Evolutionary conservation across 2,329 filamentous ascomycete genomes (phyloP).

Genomic region (Penicillium sp.): DNA sequence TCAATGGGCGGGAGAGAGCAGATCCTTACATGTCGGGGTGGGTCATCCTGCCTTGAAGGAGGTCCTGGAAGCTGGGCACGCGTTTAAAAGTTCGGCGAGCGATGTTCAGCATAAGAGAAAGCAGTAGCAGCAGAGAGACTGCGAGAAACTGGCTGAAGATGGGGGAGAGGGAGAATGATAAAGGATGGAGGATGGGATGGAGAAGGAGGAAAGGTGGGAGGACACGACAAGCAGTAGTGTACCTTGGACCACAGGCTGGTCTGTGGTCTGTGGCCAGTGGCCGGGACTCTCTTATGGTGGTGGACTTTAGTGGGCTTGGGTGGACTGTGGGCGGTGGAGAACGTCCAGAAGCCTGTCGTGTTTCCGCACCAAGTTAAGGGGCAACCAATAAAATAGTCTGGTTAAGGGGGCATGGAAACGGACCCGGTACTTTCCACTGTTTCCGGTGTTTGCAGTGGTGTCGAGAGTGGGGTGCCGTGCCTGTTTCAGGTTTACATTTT

Average conservation of each 20-base stretch:
- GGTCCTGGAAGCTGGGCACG: slow-evolving; percentile 54
- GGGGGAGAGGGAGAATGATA: slow-evolving; percentile 25
- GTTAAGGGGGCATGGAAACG: slow-evolving; percentile 25
- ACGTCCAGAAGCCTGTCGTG: slow-evolving; percentile 3
- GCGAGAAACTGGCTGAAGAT: slow-evolving; percentile 31
- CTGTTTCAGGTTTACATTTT: slow-evolving; percentile 46
- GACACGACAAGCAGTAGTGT: slow-evolving; percentile 26
- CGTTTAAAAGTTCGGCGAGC: slow-evolving; percentile 51
- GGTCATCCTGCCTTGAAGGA: slow-evolving; percentile 55
- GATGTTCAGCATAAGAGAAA: slow-evolving; percentile 51
- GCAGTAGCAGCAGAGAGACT: slow-evolving; percentile 40
- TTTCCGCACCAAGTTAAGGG: slow-evolving; percentile 9
- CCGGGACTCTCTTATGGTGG: background rate
- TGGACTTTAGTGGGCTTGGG: background rate
- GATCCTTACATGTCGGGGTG: slow-evolving; percentile 52
- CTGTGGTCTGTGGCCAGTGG: slow-evolving; percentile 5
- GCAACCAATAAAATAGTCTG: background rate
- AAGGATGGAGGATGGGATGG: slow-evolving; percentile 20
- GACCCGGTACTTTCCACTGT: slow-evolving; percentile 32
- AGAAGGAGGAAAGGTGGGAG: slow-evolving; percentile 31
- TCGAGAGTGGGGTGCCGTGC: slow-evolving; percentile 28
- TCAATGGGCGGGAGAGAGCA: background rate
- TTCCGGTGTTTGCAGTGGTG: slow-evolving; percentile 26
- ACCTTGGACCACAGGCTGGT: slow-evolving; percentile 30
- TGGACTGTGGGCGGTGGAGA: background rate